phyloP scores from a whole-genome alignment of 345 rosid species.

The Eucalyptus viminalis region DNA sequence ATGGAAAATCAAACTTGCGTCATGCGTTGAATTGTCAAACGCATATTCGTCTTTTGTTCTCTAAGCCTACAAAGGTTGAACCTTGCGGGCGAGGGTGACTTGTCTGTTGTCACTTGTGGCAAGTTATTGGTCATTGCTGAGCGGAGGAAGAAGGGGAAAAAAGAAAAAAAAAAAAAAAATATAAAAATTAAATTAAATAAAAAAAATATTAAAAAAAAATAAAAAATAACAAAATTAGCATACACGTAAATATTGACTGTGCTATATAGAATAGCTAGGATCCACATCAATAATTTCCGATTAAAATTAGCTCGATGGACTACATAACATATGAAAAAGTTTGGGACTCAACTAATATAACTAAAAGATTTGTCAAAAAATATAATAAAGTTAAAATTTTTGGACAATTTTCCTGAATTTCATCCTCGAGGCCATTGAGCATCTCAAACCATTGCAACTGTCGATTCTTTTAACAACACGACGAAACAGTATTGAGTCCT shows the following conservation, averaged over 20 bases:
- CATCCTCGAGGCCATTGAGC: background rate
- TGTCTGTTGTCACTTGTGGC: background rate
- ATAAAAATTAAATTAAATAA: too few relatives aligned
- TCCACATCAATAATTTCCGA: rapidly evolving
- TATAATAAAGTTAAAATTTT: too few relatives aligned
- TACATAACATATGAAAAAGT: too few relatives aligned
- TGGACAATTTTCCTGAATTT: background rate
- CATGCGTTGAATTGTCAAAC: background rate
- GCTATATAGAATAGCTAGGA: too few relatives aligned
- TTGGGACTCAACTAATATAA: too few relatives aligned
- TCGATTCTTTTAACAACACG: background rate
- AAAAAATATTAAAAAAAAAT: too few relatives aligned
- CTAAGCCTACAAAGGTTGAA: background rate
- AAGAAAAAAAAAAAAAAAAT: rapidly evolving
- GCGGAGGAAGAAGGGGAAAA: too few relatives aligned
- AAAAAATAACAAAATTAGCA: too few relatives aligned
- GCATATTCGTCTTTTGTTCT: background rate
- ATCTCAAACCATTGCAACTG: background rate
- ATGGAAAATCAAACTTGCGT: background rate
- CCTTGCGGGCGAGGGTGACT: background rate
- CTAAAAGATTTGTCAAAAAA: too few relatives aligned
- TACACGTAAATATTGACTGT: too few relatives aligned
- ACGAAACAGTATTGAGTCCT: background rate
- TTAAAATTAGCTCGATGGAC: too few relatives aligned
- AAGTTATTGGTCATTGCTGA: background rate